Evolutionary conservation across 768 basidiomycete species (phyloP).

Genomic region (Boletus vinaceobasis): DNA sequence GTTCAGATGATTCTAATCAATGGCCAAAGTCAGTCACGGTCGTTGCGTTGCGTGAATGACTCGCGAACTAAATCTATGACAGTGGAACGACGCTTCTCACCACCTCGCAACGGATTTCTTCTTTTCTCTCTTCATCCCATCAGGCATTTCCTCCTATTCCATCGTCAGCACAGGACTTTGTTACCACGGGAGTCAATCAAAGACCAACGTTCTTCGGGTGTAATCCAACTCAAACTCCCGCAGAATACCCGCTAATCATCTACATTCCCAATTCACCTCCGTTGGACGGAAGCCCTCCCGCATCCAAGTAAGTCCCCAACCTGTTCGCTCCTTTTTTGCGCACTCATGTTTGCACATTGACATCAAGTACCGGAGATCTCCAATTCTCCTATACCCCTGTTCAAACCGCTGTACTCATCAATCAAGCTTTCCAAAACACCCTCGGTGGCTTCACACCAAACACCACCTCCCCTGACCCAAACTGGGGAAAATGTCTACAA

Average conservation of each 20-base stretch:
- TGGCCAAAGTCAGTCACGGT: constrained; percentile 61
- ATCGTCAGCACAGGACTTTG: constrained; percentile 45
- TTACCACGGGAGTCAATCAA: constrained; percentile 57
- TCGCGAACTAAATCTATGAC: constrained; percentile 1
- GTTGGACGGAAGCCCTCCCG: constrained; percentile 53
- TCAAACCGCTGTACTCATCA: constrained; percentile 55
- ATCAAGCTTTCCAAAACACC: constrained; percentile 55
- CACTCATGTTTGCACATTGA: constrained; percentile 1
- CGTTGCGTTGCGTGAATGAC: neutral
- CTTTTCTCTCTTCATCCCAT: constrained; percentile 46
- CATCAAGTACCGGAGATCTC: constrained; percentile 51
- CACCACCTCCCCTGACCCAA: constrained; percentile 49
- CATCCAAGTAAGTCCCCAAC: constrained; percentile 51
- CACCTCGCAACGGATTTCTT: constrained; percentile 43
- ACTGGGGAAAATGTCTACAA: constrained; percentile 56
- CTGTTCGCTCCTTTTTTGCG: neutral
- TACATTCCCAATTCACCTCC: constrained; percentile 81
- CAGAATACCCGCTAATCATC: constrained; percentile 64
- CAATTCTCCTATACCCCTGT: constrained; percentile 55
- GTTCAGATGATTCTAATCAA: constrained; percentile 51
- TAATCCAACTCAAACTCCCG: constrained; percentile 44
- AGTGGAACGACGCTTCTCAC: constrained; percentile 54
- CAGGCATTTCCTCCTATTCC: constrained; percentile 67
- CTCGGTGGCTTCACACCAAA: constrained; percentile 61
- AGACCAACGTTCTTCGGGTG: constrained; percentile 83